These are phyloP conservation scores for Fistulifera solaris DNA, from an alignment of 108 stramenopile genomes.

Conservation along the genomic window DNA sequence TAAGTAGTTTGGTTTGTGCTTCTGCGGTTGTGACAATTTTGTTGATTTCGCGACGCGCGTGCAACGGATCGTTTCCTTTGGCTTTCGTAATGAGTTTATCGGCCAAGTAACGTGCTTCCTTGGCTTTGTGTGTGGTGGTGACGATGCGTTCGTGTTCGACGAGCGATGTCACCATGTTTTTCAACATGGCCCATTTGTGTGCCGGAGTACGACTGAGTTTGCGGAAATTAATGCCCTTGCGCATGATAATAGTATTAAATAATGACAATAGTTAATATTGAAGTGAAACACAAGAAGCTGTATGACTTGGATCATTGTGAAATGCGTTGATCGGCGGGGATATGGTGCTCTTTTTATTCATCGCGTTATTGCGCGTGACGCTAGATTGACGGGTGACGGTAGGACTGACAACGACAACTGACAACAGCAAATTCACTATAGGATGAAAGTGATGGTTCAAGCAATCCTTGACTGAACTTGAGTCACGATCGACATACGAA, in stretches of 20 bases:
- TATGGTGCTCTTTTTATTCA: too few species aligned
- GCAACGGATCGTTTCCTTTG: conserved; percentile 21
- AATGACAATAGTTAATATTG: background rate
- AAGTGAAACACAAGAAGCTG: too few species aligned
- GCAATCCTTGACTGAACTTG: too few species aligned
- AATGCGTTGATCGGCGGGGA: too few species aligned
- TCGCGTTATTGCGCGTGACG: too few species aligned
- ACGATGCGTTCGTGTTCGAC: conserved; percentile 97
- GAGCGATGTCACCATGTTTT: conserved; percentile 90
- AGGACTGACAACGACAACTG: too few species aligned
- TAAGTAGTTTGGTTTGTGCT: conserved; percentile 85
- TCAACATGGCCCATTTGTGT: conserved; percentile 86
- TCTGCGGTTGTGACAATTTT: conserved; percentile 30
- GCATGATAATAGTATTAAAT: conserved; percentile 55
- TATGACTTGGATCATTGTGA: too few species aligned
- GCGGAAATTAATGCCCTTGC: conserved; percentile 73
- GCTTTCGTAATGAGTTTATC: conserved; percentile 81
- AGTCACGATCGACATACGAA: too few species aligned
- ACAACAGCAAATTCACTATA: too few species aligned
- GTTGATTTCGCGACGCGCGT: conserved; percentile 37
- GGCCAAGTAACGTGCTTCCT: conserved; percentile 83
- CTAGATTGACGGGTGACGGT: too few species aligned
- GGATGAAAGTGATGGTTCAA: too few species aligned
- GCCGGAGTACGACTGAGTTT: conserved; percentile 64
- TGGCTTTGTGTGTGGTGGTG: conserved; percentile 94